phyloP scores from a whole-genome alignment of 2,329 filamentous ascomycete genomes.

The Sclerotinia trifoliorum region DNA sequence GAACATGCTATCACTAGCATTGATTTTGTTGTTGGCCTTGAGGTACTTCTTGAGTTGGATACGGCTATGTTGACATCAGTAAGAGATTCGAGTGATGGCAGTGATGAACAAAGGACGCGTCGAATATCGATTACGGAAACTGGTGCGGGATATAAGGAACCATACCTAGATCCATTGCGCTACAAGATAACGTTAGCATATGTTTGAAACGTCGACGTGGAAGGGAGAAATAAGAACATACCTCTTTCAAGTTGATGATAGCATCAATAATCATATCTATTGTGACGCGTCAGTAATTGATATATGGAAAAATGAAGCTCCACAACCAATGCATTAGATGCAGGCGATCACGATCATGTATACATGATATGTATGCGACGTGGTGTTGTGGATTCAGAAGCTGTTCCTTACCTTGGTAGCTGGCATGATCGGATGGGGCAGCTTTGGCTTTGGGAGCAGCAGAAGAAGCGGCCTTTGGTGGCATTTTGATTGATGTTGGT shows the following conservation, averaged over 20 bases:
- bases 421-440: conserved; percentile 55
- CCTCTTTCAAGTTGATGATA: conserved; percentile 40
- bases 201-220: not conserved
- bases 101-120: conserved; percentile 33
- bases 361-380: conserved; percentile 46
- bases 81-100: not conserved
- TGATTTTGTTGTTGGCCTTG: conserved; percentile 66
- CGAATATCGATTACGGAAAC: conserved; percentile 16
- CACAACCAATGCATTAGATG: conserved; percentile 50
- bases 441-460: conserved; percentile 56
- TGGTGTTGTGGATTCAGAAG: conserved; percentile 42
- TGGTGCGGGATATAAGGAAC: conserved; percentile 20
- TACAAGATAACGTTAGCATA: conserved; percentile 28
- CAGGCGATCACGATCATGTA: conserved; percentile 49
- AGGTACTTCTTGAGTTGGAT: conserved; percentile 76
- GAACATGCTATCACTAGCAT: conserved; percentile 56
- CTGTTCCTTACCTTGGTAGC: conserved; percentile 64
- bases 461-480: conserved; percentile 59
- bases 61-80: conserved; percentile 45
- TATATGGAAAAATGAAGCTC: conserved; percentile 31
- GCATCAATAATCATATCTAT: conserved; percentile 40
- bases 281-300: conserved; percentile 31
- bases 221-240: conserved; percentile 28
- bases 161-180: conserved; percentile 41
- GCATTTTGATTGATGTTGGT: conserved; percentile 49